phyloP scores from a whole-genome alignment of 1,284 basidiomycete genomes.

The Cerrena zonata region DNA sequence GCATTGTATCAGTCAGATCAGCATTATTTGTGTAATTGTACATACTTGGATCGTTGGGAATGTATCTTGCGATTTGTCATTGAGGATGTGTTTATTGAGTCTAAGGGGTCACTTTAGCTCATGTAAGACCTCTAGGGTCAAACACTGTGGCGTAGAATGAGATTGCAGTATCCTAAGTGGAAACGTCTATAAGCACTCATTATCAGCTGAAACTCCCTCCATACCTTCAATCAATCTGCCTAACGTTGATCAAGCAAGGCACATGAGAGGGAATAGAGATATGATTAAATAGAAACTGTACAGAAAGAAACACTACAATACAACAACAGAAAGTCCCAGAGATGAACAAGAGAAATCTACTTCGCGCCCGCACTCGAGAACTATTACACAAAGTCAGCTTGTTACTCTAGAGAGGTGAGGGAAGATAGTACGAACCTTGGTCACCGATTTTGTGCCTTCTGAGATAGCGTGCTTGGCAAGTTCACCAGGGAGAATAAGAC shows the following conservation, averaged over 20 bases:
- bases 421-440: conserved; percentile 23
- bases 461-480: conserved; percentile 78
- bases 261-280: conserved; percentile 9
- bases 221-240: too few species aligned
- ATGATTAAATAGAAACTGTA: conserved; percentile 14
- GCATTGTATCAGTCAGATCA: too few species aligned
- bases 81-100: too few species aligned
- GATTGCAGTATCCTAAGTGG: too few species aligned
- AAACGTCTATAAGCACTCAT: too few species aligned
- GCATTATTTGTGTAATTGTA: too few species aligned
- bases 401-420: conserved; percentile 1
- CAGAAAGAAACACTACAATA: conserved; percentile 14
- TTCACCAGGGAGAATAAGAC: conserved; percentile 86
- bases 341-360: conserved; percentile 21
- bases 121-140: too few species aligned
- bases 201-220: too few species aligned
- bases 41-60: too few species aligned
- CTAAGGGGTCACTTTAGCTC: too few species aligned
- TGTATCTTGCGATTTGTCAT: too few species aligned
- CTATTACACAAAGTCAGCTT: conserved; percentile 24
- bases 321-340: conserved; percentile 13
- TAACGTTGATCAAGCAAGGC: conserved; percentile 1
- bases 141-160: too few species aligned
- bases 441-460: conserved; percentile 63
- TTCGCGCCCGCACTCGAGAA: conserved; percentile 65